These are phyloP conservation scores for Phytophthora colocasiae DNA, from an alignment of 352 stramenopile genomes.

Conservation along the genomic window DNA sequence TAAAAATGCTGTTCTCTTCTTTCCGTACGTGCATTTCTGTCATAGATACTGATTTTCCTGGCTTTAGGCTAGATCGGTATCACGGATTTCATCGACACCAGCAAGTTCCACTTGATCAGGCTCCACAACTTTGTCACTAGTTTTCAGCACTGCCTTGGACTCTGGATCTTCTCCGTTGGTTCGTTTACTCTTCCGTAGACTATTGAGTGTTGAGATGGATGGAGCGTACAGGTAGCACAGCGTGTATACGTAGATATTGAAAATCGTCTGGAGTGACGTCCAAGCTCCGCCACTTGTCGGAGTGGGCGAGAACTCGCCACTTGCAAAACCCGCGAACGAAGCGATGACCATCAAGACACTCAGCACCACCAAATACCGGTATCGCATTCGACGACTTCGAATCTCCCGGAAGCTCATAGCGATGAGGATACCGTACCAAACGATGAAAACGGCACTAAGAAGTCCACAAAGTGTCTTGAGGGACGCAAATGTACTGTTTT, in stretches of 20 bases:
- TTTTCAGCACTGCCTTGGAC: conserved; percentile 13
- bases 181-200: conserved; percentile 34
- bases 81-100: conserved; percentile 19
- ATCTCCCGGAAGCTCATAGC: conserved; percentile 53
- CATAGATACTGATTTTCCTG: no score
- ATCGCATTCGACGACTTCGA: conserved; percentile 49
- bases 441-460: conserved; percentile 55
- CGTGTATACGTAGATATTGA: conserved; percentile 69
- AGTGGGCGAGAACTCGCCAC: conserved; percentile 51
- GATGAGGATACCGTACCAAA: conserved; percentile 54
- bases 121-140: conserved; percentile 4
- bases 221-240: conserved; percentile 67
- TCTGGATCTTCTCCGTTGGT: conserved; percentile 15
- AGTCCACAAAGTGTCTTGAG: conserved; percentile 45
- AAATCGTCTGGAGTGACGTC: conserved; percentile 59
- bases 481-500: conserved; percentile 49
- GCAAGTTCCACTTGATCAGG: conserved; percentile 24
- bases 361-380: conserved; percentile 56
- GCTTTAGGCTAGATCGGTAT: conserved; percentile 26
- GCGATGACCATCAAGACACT: conserved; percentile 60
- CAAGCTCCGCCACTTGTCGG: conserved; percentile 55
- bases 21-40: no score
- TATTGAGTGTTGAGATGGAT: conserved; percentile 45
- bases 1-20: no score
- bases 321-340: conserved; percentile 51